Base-by-base conservation (phyloP, 2,329 filamentous ascomycete genomes). In the Xylariales sp. region DNA sequence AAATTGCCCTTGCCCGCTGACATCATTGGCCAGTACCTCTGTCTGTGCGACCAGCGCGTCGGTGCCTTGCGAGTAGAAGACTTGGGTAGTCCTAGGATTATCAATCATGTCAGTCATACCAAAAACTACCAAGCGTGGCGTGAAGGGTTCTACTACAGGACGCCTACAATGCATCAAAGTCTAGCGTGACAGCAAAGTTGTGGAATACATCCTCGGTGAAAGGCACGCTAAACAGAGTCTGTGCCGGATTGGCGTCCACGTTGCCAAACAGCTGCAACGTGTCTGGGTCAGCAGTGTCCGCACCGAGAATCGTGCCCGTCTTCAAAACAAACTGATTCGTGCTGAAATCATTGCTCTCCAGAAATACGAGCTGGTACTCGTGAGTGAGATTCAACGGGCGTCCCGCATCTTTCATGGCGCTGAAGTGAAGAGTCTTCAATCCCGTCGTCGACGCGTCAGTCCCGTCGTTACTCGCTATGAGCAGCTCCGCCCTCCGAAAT, bases 311-410 rank as follows among this genome's bases (percentile, higher is more conserved):
- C 45, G 65, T 50, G n/a, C 61, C 62, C 18, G 62, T 68, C 43
- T 65, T 64, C 50, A 68, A 32, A 12, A 64, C 62, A 50, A 65
- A 53, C 8, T 65, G 65, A 5, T 61, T 65, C 3, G 49, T 62
- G 52, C 61, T 62, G n/a, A 62, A 65, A 43, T 64, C 62, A 28
- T 57, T 64, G 50, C 61, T 68, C 65, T 68, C 62, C 30, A 65
- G 55, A 48, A 65, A 68, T 10, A 65, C 65, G 30, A 68, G 62
- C 32, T 65, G 65, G 62, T 68, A 65, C 34, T 67, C 65, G 14
- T 67, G 60, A 18, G 49, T 62, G 5, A 67, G 60, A 39, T 63
- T 67, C 3, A 67, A 18, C 14, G 64, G 49, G 10, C 57, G 64
- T 3, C 59, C 54, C 36, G 64, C 54, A 53, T 63, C 59, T 54